phyloP scores from a whole-genome alignment of 2,329 filamentous ascomycete species.

The Paraphoma chrysanthemicola region DNA sequence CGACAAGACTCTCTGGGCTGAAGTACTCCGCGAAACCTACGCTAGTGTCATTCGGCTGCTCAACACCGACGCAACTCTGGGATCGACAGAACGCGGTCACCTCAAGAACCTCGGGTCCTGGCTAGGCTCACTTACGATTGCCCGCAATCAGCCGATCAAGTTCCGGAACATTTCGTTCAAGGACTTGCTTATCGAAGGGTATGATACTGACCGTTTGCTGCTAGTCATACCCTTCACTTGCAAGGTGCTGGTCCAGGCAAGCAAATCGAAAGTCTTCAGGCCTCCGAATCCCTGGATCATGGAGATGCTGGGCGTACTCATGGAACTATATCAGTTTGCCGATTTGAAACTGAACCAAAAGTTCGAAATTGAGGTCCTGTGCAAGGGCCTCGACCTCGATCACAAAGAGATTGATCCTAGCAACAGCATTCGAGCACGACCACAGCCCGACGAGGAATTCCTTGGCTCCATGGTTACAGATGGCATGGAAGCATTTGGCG shows the following conservation, averaged over 20 bases:
- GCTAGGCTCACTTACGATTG: conserved; percentile 91
- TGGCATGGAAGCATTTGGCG: conserved; percentile 81
- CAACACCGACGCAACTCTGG: conserved; percentile 87
- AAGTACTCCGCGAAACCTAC: conserved; percentile 93
- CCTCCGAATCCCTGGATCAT: conserved; percentile 98
- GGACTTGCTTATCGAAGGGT: conserved; percentile 90
- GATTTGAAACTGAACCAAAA: conserved; percentile 97
- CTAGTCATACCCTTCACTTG: conserved; percentile 97
- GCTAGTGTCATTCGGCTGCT: conserved; percentile 84
- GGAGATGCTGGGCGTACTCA: conserved; percentile 89
- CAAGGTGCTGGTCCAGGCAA: conserved; percentile 88
- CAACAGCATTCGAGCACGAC: conserved; percentile 81
- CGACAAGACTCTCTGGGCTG: conserved; percentile 79
- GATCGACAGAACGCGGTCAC: conserved; percentile 83
- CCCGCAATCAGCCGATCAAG: conserved; percentile 92
- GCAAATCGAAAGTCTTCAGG: conserved; percentile 84
- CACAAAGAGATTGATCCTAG: conserved; percentile 91
- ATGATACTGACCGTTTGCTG: conserved; percentile 88
- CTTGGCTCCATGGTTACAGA: conserved; percentile 65
- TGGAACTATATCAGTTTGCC: conserved; percentile 91
- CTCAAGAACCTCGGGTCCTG: conserved; percentile 93
- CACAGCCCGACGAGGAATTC: conserved; percentile 66
- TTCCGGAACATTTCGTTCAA: conserved; percentile 98
- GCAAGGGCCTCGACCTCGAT: conserved; percentile 89
- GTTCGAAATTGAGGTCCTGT: conserved; percentile 97